Evolutionary conservation across 2,329 filamentous ascomycete species (phyloP), one percentile per base, ranked within the genome.

Genomic region (Exserohilum turcica): DNA sequence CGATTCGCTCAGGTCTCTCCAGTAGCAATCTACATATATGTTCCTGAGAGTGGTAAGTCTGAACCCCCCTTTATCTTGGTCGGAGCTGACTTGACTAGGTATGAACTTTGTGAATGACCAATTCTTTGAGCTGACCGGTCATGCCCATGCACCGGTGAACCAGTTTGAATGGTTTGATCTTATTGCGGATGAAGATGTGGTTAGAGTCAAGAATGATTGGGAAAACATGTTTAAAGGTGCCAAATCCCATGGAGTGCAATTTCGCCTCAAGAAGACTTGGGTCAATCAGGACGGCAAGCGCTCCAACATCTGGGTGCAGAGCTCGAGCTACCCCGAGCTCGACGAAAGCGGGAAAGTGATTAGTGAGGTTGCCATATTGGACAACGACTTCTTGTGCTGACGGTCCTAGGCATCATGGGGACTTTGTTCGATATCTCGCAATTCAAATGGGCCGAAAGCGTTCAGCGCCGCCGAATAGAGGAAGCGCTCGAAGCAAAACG

Each of bases 401-500:
- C 19, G 38, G 16, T 8, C 6, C 0, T 37, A 60, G 61, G 62
- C 27, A 70, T 75, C 27, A 65, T 74, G 54, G 74, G 74, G 6
- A 71, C 66, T 0, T 51, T 75, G 3, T 70, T 72, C 21, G 73
- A 74, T 32, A 74, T 75, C 16, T 71, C 68, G 13, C 65, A 71
- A 29, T 71, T 74, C 47, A 75, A 75, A 52, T 73, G 72, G 67
- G 71, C 71, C 13, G 71, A 76, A 44, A 63, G 61, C 6, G 61
- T 74, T 8, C 73, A 75, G 48, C 62, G 64, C 3, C 63, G 65
- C 27, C 59, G 68, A 12, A 64, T 71, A 1, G 58, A 73, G 31
- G 73, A 76, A 50, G 74, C 73, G 2, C 48, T 73, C 12, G 72
- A 76, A 49, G 61, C 72, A 3, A 74, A 75, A 53, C 54, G 71